These are phyloP conservation scores for Aegilops tauschii DNA, from an alignment of 176 grass and related monocot genomes.

Conservation along the genomic window DNA sequence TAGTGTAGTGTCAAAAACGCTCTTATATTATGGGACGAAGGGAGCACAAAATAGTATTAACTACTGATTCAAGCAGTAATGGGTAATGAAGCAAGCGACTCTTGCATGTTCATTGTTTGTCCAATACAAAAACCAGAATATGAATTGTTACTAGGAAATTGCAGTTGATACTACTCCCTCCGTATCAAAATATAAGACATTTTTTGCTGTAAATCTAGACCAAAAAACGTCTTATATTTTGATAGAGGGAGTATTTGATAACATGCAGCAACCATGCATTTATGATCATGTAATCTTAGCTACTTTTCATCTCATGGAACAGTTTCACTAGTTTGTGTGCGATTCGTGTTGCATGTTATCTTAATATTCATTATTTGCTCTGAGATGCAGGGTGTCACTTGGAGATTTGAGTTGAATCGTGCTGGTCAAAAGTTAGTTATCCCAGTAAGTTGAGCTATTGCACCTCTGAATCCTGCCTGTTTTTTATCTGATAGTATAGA, in stretches of 20 bases:
- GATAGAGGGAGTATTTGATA: not conserved
- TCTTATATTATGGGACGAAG: no score
- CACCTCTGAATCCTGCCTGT: not conserved
- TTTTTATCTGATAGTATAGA: slow-evolving; percentile 14
- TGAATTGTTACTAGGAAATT: not conserved
- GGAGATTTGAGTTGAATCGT: slow-evolving; percentile 93
- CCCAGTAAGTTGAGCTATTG: slow-evolving; percentile 67
- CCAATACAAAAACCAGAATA: not conserved
- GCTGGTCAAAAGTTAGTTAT: slow-evolving; percentile 86
- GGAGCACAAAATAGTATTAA: not conserved
- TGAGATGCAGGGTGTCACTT: slow-evolving; percentile 76
- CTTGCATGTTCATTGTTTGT: not conserved
- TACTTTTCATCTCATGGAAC: slow-evolving; percentile 10
- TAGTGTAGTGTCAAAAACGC: no score
- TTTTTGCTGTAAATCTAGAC: no score
- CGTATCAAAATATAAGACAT: no score
- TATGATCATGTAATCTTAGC: not conserved
- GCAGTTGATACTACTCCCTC: not conserved
- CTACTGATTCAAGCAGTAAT: not conserved
- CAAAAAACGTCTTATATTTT: no score
- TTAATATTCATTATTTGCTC: not conserved
- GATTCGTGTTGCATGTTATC: not conserved
- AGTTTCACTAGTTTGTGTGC: slow-evolving; percentile 8
- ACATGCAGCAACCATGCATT: slow-evolving; percentile 11
- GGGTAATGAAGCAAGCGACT: slow-evolving; percentile 5